These are phyloP conservation scores for Tetracentron sinense DNA, from an alignment of 164 flowering plant species.

Conservation along the genomic window DNA sequence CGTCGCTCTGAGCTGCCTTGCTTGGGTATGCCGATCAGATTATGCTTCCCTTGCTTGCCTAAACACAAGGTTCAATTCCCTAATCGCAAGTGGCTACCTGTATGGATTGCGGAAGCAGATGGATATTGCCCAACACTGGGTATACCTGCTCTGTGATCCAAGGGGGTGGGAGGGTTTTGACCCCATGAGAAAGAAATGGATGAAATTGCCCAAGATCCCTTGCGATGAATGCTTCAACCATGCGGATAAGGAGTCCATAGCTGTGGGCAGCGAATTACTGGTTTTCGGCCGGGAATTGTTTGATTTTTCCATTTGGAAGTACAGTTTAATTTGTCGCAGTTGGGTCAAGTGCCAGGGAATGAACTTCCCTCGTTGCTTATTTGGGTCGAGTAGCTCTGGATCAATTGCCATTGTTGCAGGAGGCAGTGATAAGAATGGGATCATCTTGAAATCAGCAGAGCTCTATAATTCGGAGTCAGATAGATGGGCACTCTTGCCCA, in stretches of 20 bases:
- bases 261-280: conserved; percentile 28
- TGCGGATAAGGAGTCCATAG: conserved; percentile 46
- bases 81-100: conserved; percentile 24
- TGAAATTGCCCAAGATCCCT: conserved; percentile 34
- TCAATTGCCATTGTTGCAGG: conserved; percentile 30
- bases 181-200: conserved; percentile 35
- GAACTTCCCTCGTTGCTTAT: conserved; percentile 29
- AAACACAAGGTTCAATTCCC: conserved; percentile 34
- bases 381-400: conserved; percentile 29
- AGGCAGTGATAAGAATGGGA: conserved; percentile 25
- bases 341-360: conserved; percentile 20
- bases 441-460: conserved; percentile 28
- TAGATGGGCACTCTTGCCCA: conserved; percentile 23
- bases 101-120: conserved; percentile 26
- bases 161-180: conserved; percentile 45
- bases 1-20: conserved; percentile 38
- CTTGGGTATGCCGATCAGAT: conserved; percentile 44
- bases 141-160: conserved; percentile 30
- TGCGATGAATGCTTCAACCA: conserved; percentile 31
- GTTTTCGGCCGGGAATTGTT: conserved; percentile 30
- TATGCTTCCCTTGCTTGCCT: conserved; percentile 38
- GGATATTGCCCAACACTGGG: conserved; percentile 44
- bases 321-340: conserved; percentile 12
- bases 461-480: conserved; percentile 22
- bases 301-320: conserved; percentile 24